Percentiles rank a stretch among this genome's conserved stretches.
Conservation (phyloP, 805 yeast genomes). For the Torulaspora delbrueckii region DNA sequence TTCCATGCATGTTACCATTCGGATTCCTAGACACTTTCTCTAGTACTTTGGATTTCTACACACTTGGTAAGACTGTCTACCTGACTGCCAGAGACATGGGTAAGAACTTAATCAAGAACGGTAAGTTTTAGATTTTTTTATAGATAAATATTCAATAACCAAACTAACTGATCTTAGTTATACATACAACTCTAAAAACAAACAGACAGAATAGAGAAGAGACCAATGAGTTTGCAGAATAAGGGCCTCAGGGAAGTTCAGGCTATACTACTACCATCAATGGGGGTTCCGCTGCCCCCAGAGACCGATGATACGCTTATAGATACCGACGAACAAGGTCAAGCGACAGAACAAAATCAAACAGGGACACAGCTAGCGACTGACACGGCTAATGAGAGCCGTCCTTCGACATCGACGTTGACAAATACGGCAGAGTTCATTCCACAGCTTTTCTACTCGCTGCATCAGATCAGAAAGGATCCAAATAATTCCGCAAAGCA, state of each 20-base stretch:
- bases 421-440: slow-evolving; percentile 27
- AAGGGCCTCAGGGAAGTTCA: slow-evolving; percentile 13
- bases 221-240: slow-evolving; percentile 11
- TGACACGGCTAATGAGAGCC: background rate
- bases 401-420: slow-evolving; percentile 2
- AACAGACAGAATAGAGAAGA: background rate
- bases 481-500: slow-evolving; percentile 32
- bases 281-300: slow-evolving; percentile 1
- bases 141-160: slow-evolving; percentile 4
- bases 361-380: background rate
- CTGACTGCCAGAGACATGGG: slow-evolving; percentile 78
- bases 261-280: slow-evolving; percentile 10
- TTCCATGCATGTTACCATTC: slow-evolving; percentile 95
- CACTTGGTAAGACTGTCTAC: slow-evolving; percentile 63
- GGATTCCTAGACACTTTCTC: slow-evolving; percentile 78
- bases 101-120: slow-evolving; percentile 52
- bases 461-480: slow-evolving; percentile 32
- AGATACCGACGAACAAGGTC: slow-evolving; percentile 6
- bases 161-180: background rate
- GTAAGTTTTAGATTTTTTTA: slow-evolving; percentile 51
- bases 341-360: slow-evolving; percentile 1
- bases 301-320: background rate
- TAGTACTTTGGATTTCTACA: slow-evolving; percentile 73
- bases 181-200: background rate
- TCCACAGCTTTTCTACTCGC: slow-evolving; percentile 32